Evolutionary conservation across 331 rosid species (phyloP), one percentile per base, ranked within the genome.

Genomic region (Acacia concinna): DNA sequence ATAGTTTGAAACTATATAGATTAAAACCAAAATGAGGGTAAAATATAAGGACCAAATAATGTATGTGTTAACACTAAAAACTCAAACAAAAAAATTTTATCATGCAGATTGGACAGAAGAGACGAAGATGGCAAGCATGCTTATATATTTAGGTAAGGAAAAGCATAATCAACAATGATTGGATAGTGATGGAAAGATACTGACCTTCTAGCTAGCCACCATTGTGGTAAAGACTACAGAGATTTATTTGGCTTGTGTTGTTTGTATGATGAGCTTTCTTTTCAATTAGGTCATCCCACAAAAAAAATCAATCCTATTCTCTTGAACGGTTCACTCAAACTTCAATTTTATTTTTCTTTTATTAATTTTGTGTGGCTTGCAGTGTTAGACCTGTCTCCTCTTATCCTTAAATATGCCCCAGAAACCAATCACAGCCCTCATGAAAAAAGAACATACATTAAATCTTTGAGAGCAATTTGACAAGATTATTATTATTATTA

Each of bases 271-370:
- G 43, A 83, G 76, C 71, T 62, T 79, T 86, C 78, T 34, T 79
- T 83, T 85, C 71, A 83, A 71, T 88, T 85, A 88, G 88, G 88
- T 80, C 75, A 38, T 75, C 64, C 78, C 85, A 78, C 82, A 57
- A 83, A 68, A 83, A 68, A 52, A 6, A 52, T n/a, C 28, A 70
- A 80, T 46, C 78, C 41, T 8, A 40, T 59, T 69, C 65, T 70
- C 31, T 34, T 23, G 0, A 68, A 15, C 66, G 64, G 30, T 18
- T 37, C 68, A 47, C 56, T 70, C 54, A 69, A 38, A 27, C 21
- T 41, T 6, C 43, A 38, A 28, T 8, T 54, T 9, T 67, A 13
- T 21, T 18, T 69, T 65, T 75, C n/a, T 64, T 41, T 21, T 25
- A 4, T 18, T 74, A 54, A 43, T 38, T n/a, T 62, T 79, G 32